Percentiles rank a stretch among this genome's conserved stretches.
These are phyloP conservation scores for Mycena chlorophos DNA, from an alignment of 768 basidiomycete genomes.

Conservation along the genomic window DNA sequence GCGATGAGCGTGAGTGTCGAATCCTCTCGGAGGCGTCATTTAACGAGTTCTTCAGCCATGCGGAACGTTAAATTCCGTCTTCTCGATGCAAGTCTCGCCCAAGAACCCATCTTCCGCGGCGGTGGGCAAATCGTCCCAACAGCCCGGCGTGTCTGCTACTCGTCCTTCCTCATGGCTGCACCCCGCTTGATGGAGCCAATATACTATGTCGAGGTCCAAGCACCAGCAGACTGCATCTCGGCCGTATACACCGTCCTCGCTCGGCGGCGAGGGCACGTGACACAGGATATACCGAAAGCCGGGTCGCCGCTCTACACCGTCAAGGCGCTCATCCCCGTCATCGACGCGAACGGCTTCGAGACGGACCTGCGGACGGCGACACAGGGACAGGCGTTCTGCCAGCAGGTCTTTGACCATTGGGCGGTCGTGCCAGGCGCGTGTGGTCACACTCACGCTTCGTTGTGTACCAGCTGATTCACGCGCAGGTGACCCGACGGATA, in stretches of 20 bases:
- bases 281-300: conserved; percentile 96
- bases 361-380: conserved; percentile 97
- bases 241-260: conserved; percentile 98
- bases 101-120: conserved; percentile 96
- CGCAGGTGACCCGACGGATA: conserved; percentile 95
- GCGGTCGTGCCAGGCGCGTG: conserved; percentile 90
- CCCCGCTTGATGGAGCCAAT: conserved; percentile 96
- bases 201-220: conserved; percentile 99
- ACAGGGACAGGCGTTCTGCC: conserved; percentile 98
- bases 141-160: conserved; percentile 97
- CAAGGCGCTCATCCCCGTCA: conserved; percentile 96
- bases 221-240: conserved; percentile 97
- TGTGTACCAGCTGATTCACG: conserved; percentile 14
- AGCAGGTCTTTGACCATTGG: conserved; percentile 99
- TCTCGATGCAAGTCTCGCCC: conserved; percentile 87
- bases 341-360: conserved; percentile 98
- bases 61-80: conserved; percentile 98
- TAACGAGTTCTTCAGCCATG: conserved; percentile 64
- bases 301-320: conserved; percentile 98
- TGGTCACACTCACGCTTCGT: conserved; percentile 26
- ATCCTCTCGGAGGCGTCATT: neutral
- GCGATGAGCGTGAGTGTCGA: conserved; percentile 89
- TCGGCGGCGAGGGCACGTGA: conserved; percentile 98
- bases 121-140: conserved; percentile 99
- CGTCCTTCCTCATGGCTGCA: conserved; percentile 97